Percentiles rank a stretch among this genome's conserved stretches.
Conservation (phyloP, 1,284 basidiomycete genomes). For the Irpex rosettiformis region DNA sequence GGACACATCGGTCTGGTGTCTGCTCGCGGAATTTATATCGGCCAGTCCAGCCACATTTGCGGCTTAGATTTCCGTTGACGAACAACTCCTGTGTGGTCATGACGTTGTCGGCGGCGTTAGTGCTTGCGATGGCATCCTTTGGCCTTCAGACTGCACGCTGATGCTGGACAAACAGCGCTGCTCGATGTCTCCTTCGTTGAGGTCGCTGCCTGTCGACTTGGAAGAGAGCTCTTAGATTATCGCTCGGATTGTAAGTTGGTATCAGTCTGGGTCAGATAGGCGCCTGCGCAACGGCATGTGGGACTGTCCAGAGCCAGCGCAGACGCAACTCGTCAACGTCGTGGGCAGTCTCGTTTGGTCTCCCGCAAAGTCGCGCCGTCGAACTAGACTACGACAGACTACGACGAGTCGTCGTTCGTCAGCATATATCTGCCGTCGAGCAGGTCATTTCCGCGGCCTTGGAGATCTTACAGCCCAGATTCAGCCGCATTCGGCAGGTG, state of each 20-base stretch:
- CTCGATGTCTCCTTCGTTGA: background rate
- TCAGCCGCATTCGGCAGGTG: background rate
- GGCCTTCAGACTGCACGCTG: background rate
- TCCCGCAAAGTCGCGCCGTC: background rate
- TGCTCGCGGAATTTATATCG: background rate
- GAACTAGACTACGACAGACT: background rate
- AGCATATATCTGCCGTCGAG: background rate
- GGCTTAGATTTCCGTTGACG: too few relatives aligned
- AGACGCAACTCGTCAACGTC: background rate
- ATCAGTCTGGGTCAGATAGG: background rate
- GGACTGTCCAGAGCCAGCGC: background rate
- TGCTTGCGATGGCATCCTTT: background rate
- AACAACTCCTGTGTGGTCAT: background rate
- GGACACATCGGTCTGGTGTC: background rate
- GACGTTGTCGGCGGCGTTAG: background rate
- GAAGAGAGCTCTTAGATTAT: background rate
- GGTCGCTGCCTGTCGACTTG: background rate
- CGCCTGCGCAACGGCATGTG: background rate
- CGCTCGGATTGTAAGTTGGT: too few relatives aligned
- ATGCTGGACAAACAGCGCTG: background rate
- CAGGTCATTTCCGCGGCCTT: background rate
- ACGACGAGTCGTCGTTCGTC: background rate
- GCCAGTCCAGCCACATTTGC: background rate
- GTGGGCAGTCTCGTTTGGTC: background rate
- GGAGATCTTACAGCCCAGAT: too few relatives aligned